Percentiles rank a stretch among this genome's conserved stretches.
These are phyloP conservation scores for Blastocladiella emersonii DNA, from an alignment of 371 early-diverging fungal genomes.

Conservation along the genomic window DNA sequence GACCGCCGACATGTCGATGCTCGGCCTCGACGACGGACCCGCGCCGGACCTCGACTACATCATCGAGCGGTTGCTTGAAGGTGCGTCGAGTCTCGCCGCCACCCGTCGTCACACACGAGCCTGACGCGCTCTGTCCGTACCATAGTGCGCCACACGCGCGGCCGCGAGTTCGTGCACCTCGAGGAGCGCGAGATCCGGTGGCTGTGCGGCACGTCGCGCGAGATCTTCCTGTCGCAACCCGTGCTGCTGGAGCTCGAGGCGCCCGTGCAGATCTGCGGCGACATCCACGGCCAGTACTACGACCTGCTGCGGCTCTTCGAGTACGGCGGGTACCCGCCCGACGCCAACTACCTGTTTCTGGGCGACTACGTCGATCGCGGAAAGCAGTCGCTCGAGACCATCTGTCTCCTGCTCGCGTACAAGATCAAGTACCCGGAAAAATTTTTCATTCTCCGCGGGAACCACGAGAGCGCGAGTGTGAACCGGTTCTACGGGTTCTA, in stretches of 20 bases:
- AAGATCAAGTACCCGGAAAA: constrained; percentile 93
- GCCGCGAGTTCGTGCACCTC: constrained; percentile 54
- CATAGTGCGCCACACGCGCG: constrained; percentile 77
- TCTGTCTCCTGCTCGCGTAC: constrained; percentile 59
- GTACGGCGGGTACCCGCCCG: constrained; percentile 83
- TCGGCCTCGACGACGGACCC: not conserved
- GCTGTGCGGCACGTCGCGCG: constrained; percentile 63
- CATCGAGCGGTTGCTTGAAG: constrained; percentile 80
- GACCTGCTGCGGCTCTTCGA: constrained; percentile 87
- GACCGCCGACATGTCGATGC: too few relatives aligned
- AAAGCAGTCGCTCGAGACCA: constrained; percentile 70
- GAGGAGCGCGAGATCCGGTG: constrained; percentile 55
- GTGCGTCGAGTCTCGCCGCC: constrained; percentile 24
- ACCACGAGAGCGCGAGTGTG: constrained; percentile 88
- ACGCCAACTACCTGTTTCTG: constrained; percentile 83
- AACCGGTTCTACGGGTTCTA: constrained; percentile 96
- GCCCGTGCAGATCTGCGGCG: constrained; percentile 88
- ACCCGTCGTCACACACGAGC: not conserved
- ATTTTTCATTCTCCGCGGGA: constrained; percentile 91
- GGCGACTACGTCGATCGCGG: constrained; percentile 96
- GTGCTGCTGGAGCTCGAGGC: constrained; percentile 87
- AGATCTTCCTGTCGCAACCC: constrained; percentile 85
- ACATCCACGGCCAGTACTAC: constrained; percentile 92
- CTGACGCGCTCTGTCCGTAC: not conserved
- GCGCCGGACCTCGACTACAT: constrained; percentile 72